Conservation (phyloP, 1,284 basidiomycete species). For the Bondarzewia mesenterica region DNA sequence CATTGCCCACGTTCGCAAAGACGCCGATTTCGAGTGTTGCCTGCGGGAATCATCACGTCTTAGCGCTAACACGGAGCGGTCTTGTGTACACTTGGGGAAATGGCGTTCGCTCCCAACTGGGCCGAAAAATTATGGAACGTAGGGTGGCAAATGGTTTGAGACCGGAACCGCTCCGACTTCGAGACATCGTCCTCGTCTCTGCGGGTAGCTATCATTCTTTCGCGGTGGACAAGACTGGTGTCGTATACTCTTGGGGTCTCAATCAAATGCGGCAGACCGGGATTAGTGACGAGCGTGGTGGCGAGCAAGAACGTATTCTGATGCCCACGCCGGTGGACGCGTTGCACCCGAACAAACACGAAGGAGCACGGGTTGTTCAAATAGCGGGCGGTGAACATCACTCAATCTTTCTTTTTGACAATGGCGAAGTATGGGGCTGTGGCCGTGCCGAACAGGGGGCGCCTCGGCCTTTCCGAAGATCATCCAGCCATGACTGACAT, state of each 20-base stretch:
- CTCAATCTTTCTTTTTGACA: neutral
- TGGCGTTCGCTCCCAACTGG: neutral
- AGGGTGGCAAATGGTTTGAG: neutral
- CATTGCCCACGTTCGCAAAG: neutral
- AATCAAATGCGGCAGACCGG: neutral
- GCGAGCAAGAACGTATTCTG: neutral
- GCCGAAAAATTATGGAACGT: neutral
- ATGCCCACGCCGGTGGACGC: neutral
- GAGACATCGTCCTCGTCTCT: neutral
- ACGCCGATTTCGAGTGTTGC: neutral
- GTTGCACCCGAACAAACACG: neutral
- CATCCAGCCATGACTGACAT: neutral
- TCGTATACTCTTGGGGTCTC: neutral
- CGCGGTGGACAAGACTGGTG: neutral
- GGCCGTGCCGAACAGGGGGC: neutral
- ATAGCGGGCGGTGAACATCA: neutral
- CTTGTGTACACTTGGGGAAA: neutral
- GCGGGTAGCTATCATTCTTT: neutral
- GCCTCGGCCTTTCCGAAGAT: neutral
- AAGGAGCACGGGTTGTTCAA: neutral
- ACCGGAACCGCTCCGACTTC: neutral
- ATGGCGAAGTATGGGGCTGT: neutral
- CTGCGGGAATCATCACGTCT: neutral
- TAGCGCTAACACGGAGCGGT: neutral
- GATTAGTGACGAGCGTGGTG: neutral